Base-by-base conservation (phyloP, 2,329 filamentous ascomycete genomes). In the Graphilbum ipis-grandicollis region DNA sequence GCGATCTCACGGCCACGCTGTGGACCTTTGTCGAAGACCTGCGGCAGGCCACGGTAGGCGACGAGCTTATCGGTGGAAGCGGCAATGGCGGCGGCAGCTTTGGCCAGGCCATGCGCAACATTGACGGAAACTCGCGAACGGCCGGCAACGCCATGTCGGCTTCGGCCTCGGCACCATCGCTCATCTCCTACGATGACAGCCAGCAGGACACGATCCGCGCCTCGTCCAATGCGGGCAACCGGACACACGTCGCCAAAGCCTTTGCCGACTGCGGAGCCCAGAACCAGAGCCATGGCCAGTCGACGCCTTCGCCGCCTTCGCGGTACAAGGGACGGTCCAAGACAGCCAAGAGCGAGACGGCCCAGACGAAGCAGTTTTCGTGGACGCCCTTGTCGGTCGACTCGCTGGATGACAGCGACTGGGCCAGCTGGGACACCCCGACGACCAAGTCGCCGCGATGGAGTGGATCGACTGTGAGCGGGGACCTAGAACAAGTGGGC, bases 1-100 rank as follows among this genome's bases (percentile, higher is more conserved):
- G 82, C 41, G 90, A 94, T 56, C 75, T 98, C 55, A 83, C 78
- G 52, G 74, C 90, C 36, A 88, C 90, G 2, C 60, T 98, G 34
- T 86, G 81, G 74, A 93, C 83, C 2, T 98, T 98, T 56, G 75
- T 93, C 41, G 90, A 96, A 53, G 90, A 98, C 52, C 74, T 98
- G 34, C 71, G 86, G 46, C 90, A 96, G 56, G 92, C 88, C 13
- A 93, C 90, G 0, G 85, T 98, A 7, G 90, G 90, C 19, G 90
- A 98, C 38, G 90, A 98, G 59, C 82, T 76, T 14, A 72, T 84
- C 43, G 74, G n/a, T n/a, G n/a, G n/a, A n/a, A n/a, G n/a, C n/a
- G n/a, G n/a, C n/a, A n/a, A n/a, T n/a, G n/a, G n/a, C n/a, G n/a
- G 65, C 41, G 76, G 73, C 13, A 42, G 47, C 15, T 45, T 47